Base-by-base conservation (phyloP, 805 yeast genomes). In the Cyberlindnera xishuangbannaensis region DNA sequence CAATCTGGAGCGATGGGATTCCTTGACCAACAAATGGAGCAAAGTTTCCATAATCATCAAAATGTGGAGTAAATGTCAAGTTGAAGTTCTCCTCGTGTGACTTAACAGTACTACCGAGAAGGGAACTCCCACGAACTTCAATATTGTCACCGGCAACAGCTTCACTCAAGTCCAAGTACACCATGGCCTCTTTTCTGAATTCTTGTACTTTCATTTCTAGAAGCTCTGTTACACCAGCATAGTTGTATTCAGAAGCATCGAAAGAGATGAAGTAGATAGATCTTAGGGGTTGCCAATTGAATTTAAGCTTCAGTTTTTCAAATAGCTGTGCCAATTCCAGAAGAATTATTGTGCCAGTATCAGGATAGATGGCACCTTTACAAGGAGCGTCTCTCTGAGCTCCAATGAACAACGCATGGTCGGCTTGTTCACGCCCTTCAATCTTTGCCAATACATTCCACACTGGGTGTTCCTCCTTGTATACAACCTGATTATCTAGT, bases 201-300 rank as follows among this genome's bases (percentile, higher is more conserved):
- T 65, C 68, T 16, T 70, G 68, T n/a, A 61, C 54, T 36, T 70
- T 69, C 23, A 65, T 61, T 45, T 81, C 83, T 6, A 79, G 66
- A 70, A 88, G 77, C 48, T 82, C 90, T 0, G 87, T 69, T n/a
- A 84, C 68, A 0, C 97, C 97, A 0, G 92, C 95, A 44, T 69
- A 61, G 52, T 87, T 87, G 49, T 81, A 86, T 40, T 78, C 76
- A 0, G 82, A 63, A 1, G 83, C 96, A 48, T 88, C 95, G 63
- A 83, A 86, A 1, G 95, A 83, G 0, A 76, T 75, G 59, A 88
- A 87, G 50, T 80, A 79, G 11, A 88, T 78, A 4, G 88, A 69
- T 54, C 97, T 71, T 25, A 86, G 56, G 0, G 97, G 97, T 28
- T 66, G 63, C 97, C 97, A 88, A 39, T 78, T 75, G 46, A 69